These are phyloP conservation scores for Toxicodendron radicans DNA, from an alignment of 345 rosid genomes.

Conservation along the genomic window DNA sequence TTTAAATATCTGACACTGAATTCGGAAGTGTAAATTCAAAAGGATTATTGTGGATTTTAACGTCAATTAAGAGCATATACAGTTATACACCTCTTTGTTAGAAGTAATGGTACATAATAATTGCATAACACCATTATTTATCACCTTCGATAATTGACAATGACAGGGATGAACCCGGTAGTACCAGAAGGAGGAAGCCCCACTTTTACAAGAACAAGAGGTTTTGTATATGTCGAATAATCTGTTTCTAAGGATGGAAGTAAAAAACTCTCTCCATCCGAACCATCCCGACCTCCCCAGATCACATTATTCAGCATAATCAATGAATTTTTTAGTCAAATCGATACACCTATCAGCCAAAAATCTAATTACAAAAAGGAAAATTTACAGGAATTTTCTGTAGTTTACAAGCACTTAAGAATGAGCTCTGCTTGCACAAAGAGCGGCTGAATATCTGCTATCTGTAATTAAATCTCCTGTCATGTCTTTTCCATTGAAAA, in stretches of 20 bases:
- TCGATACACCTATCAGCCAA: conserved; percentile 12
- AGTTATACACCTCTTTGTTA: too few relatives aligned
- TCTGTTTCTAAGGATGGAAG: neutral
- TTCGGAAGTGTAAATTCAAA: too few relatives aligned
- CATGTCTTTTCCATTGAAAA: neutral
- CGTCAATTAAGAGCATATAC: too few relatives aligned
- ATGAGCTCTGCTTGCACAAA: neutral
- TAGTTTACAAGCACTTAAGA: conserved; percentile 7
- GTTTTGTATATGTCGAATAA: neutral
- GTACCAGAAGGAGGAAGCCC: neutral
- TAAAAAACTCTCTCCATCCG: conserved; percentile 7
- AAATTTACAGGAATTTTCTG: conserved; percentile 17
- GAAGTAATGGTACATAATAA: too few relatives aligned
- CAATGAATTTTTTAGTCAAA: neutral
- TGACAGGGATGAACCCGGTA: too few relatives aligned
- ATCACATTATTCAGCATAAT: conserved; percentile 11
- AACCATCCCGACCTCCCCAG: neutral
- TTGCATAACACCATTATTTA: too few relatives aligned
- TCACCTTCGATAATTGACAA: too few relatives aligned
- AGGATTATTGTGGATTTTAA: too few relatives aligned
- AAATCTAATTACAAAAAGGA: conserved; percentile 13
- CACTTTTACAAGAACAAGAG: neutral
- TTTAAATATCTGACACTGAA: too few relatives aligned
- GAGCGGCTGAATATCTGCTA: neutral
- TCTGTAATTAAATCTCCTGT: neutral